Percentiles rank a stretch among this genome's conserved stretches.
Conservation (phyloP, 495 filamentous ascomycete species). For the Rhizodiscina lignyota region DNA sequence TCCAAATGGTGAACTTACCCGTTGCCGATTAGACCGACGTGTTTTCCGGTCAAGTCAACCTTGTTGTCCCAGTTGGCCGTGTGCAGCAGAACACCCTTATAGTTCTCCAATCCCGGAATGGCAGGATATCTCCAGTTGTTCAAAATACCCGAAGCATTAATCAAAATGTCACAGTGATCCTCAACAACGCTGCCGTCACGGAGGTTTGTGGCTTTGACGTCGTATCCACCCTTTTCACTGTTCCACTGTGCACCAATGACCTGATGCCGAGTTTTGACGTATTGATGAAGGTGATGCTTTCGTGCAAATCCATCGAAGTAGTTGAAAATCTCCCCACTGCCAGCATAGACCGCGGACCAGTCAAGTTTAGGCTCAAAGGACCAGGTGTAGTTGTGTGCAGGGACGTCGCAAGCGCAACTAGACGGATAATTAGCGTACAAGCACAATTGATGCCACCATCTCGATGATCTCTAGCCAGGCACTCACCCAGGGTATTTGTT, state of each 20-base stretch:
- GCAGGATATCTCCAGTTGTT: slow-evolving; percentile 31
- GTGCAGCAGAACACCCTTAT: slow-evolving; percentile 32
- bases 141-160: slow-evolving; percentile 20
- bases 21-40: slow-evolving; percentile 44
- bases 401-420: slow-evolving; percentile 23
- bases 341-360: slow-evolving; percentile 19
- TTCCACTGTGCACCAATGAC: slow-evolving; percentile 17
- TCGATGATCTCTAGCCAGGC: slow-evolving; percentile 16
- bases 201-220: slow-evolving; percentile 8
- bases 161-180: slow-evolving; percentile 16
- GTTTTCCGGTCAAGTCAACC: slow-evolving; percentile 32
- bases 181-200: slow-evolving; percentile 5
- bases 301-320: slow-evolving; percentile 20
- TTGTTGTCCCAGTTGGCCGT: slow-evolving; percentile 36
- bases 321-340: slow-evolving; percentile 18
- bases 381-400: slow-evolving; percentile 18
- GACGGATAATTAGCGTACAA: too few relatives aligned
- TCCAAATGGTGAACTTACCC: slow-evolving; percentile 26
- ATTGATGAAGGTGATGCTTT: slow-evolving; percentile 14
- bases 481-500: slow-evolving; percentile 19
- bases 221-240: slow-evolving; percentile 11
- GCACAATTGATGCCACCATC: slow-evolving; percentile 18
- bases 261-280: slow-evolving; percentile 17
- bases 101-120: slow-evolving; percentile 30
- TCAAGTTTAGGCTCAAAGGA: slow-evolving; percentile 21